Evolutionary conservation across 805 yeast species (phyloP).

Genomic region (Limtongia smithiae): DNA sequence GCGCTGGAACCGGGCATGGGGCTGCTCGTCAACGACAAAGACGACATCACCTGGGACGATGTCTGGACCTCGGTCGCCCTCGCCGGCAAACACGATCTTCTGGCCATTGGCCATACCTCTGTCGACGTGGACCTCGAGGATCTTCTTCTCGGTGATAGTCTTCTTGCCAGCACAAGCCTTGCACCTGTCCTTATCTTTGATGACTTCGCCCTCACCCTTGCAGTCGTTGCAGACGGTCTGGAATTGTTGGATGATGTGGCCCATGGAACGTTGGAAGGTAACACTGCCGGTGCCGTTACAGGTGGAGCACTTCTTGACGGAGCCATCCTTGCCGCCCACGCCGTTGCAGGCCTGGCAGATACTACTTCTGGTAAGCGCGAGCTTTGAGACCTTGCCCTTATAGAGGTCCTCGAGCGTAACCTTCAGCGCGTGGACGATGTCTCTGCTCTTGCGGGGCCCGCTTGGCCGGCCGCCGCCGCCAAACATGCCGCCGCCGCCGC

Average conservation of each 20-base stretch:
- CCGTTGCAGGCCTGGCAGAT: constrained; percentile 89
- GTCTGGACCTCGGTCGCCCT: constrained; percentile 96
- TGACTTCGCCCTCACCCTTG: constrained; percentile 86
- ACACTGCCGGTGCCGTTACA: constrained; percentile 93
- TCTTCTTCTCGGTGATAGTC: constrained; percentile 81
- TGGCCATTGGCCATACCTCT: constrained; percentile 97
- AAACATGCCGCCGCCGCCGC: constrained; percentile 44
- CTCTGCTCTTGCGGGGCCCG: constrained; percentile 45
- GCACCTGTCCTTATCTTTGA: constrained; percentile 86
- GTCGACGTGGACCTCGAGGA: constrained; percentile 88
- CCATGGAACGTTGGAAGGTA: constrained; percentile 96
- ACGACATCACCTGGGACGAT: constrained; percentile 95
- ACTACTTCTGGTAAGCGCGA: constrained; percentile 89
- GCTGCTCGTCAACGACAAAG: constrained; percentile 85
- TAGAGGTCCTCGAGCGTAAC: constrained; percentile 90
- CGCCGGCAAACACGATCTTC: constrained; percentile 84
- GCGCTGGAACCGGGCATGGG: constrained; percentile 78
- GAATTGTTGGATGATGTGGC: constrained; percentile 97
- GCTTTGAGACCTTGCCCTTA: constrained; percentile 89
- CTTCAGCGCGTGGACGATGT: constrained; percentile 80
- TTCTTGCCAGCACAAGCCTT: constrained; percentile 83
- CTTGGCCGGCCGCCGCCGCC: constrained; percentile 37
- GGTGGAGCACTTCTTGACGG: constrained; percentile 76
- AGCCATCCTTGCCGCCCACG: constrained; percentile 90
- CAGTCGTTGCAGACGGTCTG: constrained; percentile 92